Conservation (phyloP, 352 stramenopile species). For the Globisporangium acanthophoron region DNA sequence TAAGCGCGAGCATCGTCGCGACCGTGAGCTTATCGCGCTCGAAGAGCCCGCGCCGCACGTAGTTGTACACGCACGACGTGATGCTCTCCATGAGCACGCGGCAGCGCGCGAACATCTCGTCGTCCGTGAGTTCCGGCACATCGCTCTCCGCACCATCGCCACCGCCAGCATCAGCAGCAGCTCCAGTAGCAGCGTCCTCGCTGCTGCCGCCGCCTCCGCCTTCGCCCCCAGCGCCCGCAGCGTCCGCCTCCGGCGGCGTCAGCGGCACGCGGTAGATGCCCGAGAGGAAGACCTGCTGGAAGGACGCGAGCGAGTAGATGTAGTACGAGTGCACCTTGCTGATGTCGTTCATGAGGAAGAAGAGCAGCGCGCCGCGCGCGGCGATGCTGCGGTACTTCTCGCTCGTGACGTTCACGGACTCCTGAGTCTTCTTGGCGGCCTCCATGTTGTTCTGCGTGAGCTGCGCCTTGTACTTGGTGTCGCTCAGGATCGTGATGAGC, state of each 20-base stretch:
- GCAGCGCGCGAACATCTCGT: slow-evolving; percentile 84
- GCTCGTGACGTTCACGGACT: slow-evolving; percentile 90
- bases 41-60: slow-evolving; percentile 92
- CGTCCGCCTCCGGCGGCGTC: slow-evolving; percentile 21
- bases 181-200: not conserved
- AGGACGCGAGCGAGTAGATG: slow-evolving; percentile 95
- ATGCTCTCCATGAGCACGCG: slow-evolving; percentile 90
- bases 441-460: slow-evolving; percentile 92
- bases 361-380: slow-evolving; percentile 89
- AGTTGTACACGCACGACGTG: slow-evolving; percentile 94
- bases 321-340: slow-evolving; percentile 97
- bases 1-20: slow-evolving; percentile 91
- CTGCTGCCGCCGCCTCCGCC: slow-evolving; percentile 7
- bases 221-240: slow-evolving; percentile 6
- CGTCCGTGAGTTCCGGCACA: slow-evolving; percentile 78
- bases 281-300: slow-evolving; percentile 94
- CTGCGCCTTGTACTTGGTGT: slow-evolving; percentile 93
- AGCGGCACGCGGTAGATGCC: slow-evolving; percentile 90
- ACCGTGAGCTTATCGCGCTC: slow-evolving; percentile 95
- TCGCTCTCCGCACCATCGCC: slow-evolving; percentile 1
- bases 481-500: slow-evolving; percentile 93
- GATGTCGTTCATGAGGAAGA: slow-evolving; percentile 97
- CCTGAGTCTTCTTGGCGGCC: slow-evolving; percentile 89
- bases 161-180: not conserved
- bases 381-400: slow-evolving; percentile 95